Base-by-base conservation (phyloP, 768 basidiomycete species). In the Lepiota venenata region DNA sequence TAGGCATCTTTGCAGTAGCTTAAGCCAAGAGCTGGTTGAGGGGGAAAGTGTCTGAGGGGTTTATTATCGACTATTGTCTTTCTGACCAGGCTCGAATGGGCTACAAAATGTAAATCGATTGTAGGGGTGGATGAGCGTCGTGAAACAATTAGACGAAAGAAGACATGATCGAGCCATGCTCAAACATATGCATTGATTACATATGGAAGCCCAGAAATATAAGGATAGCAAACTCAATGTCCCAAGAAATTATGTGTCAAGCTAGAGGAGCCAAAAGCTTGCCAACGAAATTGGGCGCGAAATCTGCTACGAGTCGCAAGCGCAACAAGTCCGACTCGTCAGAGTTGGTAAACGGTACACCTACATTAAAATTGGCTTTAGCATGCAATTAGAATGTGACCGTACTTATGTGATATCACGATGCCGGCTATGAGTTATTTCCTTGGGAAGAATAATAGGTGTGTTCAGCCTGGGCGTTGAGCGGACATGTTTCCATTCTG, bases 391-490 rank as follows among this genome's bases (percentile, higher is more conserved):
- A 50, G 58, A 45, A 35, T 40, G 42, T 48, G 20, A 20, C 49
- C 15, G 25, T 39, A n/a, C n/a, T n/a, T n/a, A 25, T 27, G 35
- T 46, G 22, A 43, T 4, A 25, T 20, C 35, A 22, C 25, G 50
- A 16, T 18, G 61, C 75, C 51, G 55, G 83, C 84, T 94, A 69
- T 73, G 78, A 0, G 97, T 97, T 47, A 99, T 95, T 72, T 98
- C 93, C 61, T 79, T 89, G 11, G 97, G 97, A 11, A 99, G 76
- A 15, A 80, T 76, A 48, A 98, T 93, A n/a, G 1, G 87, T 92
- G 61, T 98, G 93, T 8, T 71, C 71, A 39, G 98, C 82, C 85
- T 1, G 97, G 97, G 68, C 97, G 98, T 64, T 88, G 83, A 15
- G 98, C 72, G 22, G 75, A 77, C 4, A 85, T 80, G 60, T 98